These are phyloP conservation scores for Barnettozyma californica DNA, from an alignment of 805 yeast genomes.

Conservation along the genomic window DNA sequence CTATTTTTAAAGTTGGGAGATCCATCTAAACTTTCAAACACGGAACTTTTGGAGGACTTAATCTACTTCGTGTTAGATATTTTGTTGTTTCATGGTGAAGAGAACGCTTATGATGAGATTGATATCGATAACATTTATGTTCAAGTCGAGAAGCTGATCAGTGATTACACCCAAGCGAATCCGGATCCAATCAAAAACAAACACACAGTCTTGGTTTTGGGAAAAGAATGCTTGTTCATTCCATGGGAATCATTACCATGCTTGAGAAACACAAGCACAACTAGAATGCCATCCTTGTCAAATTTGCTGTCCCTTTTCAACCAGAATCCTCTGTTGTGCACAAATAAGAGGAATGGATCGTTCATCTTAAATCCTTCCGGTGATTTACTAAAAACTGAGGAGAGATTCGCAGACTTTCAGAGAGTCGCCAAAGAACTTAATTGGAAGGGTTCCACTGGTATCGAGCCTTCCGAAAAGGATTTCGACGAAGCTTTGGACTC, in stretches of 20 bases:
- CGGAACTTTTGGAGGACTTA: conserved; percentile 54
- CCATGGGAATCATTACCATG: conserved; percentile 88
- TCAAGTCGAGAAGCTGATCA: conserved; percentile 45
- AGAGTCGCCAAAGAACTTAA: conserved; percentile 23
- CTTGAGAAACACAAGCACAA: conserved; percentile 48
- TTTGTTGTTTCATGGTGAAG: conserved; percentile 57
- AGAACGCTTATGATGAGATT: conserved; percentile 59
- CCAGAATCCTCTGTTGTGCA: conserved; percentile 14
- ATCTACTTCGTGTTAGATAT: conserved; percentile 58
- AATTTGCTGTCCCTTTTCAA: conserved; percentile 36
- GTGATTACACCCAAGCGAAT: conserved; percentile 23
- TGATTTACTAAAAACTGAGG: conserved; percentile 67
- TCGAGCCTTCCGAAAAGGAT: conserved; percentile 51
- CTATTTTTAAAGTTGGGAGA: conserved; percentile 45
- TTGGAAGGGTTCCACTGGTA: conserved; percentile 53
- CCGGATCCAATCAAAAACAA: conserved; percentile 17
- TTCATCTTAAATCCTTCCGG: conserved; percentile 79
- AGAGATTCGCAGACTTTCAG: conserved; percentile 43
- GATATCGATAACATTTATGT: conserved; percentile 51
- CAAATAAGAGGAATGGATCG: conserved; percentile 35
- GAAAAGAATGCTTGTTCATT: conserved; percentile 56
- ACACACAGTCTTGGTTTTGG: conserved; percentile 69
- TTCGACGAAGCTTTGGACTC: conserved; percentile 40
- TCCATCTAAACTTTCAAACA: conserved; percentile 26
- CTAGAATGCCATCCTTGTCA: conserved; percentile 69